Evolutionary conservation across 805 yeast genomes (phyloP).

Genomic region (Suhomyces tanzawaensis): DNA sequence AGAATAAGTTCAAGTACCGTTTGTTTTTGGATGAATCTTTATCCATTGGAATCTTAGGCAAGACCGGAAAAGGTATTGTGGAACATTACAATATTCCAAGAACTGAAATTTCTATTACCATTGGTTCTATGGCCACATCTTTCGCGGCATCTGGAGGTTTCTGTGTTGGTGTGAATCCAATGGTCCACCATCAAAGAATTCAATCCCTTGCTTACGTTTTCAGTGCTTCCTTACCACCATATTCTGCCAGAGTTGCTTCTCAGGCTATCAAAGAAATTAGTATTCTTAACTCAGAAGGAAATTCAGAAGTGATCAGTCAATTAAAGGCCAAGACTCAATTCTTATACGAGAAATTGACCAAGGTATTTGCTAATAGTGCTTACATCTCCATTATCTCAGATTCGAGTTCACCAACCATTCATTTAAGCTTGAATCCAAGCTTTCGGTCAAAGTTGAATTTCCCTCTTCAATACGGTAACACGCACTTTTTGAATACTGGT

Average conservation of each 20-base stretch:
- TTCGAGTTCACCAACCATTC: slow-evolving; percentile 64
- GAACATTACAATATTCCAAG: slow-evolving; percentile 73
- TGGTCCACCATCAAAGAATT: slow-evolving; percentile 90
- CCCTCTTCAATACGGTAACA: slow-evolving; percentile 52
- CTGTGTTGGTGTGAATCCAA: slow-evolving; percentile 79
- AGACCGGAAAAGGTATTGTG: slow-evolving; percentile 78
- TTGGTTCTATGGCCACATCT: slow-evolving; percentile 81
- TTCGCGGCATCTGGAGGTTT: slow-evolving; percentile 90
- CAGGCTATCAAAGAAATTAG: slow-evolving; percentile 49
- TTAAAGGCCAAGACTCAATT: slow-evolving; percentile 8
- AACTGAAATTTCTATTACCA: slow-evolving; percentile 73
- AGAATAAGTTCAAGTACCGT: slow-evolving; percentile 79
- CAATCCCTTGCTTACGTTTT: slow-evolving; percentile 88
- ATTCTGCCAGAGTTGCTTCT: slow-evolving; percentile 67
- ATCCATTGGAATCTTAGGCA: slow-evolving; percentile 84
- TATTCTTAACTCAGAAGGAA: slow-evolving; percentile 32
- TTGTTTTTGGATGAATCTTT: slow-evolving; percentile 83
- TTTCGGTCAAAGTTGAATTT: slow-evolving; percentile 44
- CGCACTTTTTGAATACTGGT: slow-evolving; percentile 42
- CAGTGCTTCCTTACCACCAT: slow-evolving; percentile 93
- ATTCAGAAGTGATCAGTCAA: slow-evolving; percentile 27
- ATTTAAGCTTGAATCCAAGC: slow-evolving; percentile 54
- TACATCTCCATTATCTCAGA: slow-evolving; percentile 55
- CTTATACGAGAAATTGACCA: slow-evolving; percentile 41
- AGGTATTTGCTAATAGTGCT: slow-evolving; percentile 32